Conservation (phyloP, 768 basidiomycete species). For the Leucocoprinus birnbaumii region DNA sequence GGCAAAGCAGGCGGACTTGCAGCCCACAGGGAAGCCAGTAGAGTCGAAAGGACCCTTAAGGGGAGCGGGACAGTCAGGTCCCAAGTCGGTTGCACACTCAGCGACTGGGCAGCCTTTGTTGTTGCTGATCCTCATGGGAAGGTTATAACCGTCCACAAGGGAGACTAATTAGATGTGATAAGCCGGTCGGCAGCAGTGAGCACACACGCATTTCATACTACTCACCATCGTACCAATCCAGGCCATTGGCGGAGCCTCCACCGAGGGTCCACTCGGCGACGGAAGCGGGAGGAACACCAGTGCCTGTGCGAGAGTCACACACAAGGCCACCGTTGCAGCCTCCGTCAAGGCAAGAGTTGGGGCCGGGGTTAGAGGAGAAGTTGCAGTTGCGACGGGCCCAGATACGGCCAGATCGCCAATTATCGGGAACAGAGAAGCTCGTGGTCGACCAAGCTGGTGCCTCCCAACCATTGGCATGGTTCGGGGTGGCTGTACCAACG, state of each 20-base stretch:
- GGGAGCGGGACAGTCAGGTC: slow-evolving; percentile 49
- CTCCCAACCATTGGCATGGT: slow-evolving; percentile 40
- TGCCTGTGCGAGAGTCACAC: slow-evolving; percentile 46
- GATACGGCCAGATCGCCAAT: slow-evolving; percentile 63
- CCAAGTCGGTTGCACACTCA: slow-evolving; percentile 60
- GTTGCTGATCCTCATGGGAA: slow-evolving; percentile 57
- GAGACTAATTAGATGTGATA: slow-evolving; percentile 39
- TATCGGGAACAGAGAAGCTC: slow-evolving; percentile 52
- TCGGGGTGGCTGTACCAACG: slow-evolving; percentile 37
- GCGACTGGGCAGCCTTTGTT: slow-evolving; percentile 52
- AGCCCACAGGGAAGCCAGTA: slow-evolving; percentile 53
- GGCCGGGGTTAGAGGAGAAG: slow-evolving; percentile 46
- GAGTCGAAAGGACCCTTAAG: slow-evolving; percentile 53
- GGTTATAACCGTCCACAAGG: slow-evolving; percentile 63
- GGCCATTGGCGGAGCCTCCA: slow-evolving; percentile 21
- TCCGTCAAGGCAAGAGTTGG: slow-evolving; percentile 54
- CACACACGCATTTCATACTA: neutral
- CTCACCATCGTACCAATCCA: slow-evolving; percentile 53
- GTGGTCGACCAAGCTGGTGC: slow-evolving; percentile 33
- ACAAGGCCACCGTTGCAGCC: slow-evolving; percentile 63
- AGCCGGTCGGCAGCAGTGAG: neutral
- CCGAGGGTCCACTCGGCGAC: slow-evolving; percentile 67
- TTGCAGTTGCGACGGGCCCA: slow-evolving; percentile 58
- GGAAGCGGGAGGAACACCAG: slow-evolving; percentile 63
- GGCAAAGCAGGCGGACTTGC: slow-evolving; percentile 53